phyloP scores from a whole-genome alignment of 306 rosid genomes.

The Sicyos edulis region DNA sequence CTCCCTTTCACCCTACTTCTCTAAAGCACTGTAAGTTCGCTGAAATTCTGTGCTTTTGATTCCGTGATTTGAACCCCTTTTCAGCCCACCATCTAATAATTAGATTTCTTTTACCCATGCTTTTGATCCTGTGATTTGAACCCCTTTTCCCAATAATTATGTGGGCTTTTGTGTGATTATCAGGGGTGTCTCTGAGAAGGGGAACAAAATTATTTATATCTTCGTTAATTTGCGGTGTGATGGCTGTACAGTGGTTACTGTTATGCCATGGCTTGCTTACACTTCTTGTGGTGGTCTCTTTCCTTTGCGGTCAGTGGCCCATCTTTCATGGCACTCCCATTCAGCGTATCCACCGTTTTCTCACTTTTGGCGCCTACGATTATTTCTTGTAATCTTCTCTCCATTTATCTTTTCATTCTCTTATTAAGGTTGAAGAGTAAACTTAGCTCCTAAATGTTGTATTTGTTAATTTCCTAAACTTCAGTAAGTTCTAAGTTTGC shows the following conservation, averaged over 20 bases:
- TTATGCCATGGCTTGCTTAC: slow-evolving; percentile 64
- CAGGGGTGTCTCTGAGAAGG: background rate
- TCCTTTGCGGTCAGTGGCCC: slow-evolving; percentile 96
- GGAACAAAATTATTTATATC: background rate
- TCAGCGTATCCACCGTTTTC: slow-evolving; percentile 57
- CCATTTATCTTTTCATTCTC: background rate
- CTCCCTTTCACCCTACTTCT: background rate
- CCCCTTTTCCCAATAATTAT: background rate
- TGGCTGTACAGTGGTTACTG: slow-evolving; percentile 71
- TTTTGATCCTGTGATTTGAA: background rate
- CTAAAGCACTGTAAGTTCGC: background rate
- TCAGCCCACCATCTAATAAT: background rate
- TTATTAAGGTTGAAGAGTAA: background rate
- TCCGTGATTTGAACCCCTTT: background rate
- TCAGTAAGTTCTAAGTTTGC: background rate
- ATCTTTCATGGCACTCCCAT: slow-evolving; percentile 82
- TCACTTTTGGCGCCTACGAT: slow-evolving; percentile 78
- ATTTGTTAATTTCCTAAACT: background rate
- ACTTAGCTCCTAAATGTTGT: background rate
- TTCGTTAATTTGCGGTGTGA: slow-evolving; percentile 9
- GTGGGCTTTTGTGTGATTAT: background rate
- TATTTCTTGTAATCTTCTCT: slow-evolving; percentile 53
- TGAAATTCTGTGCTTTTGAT: background rate
- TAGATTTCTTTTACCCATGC: background rate
- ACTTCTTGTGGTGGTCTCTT: slow-evolving; percentile 50